Conservation (phyloP, 768 basidiomycete species). For the Amanita inopinata region DNA sequence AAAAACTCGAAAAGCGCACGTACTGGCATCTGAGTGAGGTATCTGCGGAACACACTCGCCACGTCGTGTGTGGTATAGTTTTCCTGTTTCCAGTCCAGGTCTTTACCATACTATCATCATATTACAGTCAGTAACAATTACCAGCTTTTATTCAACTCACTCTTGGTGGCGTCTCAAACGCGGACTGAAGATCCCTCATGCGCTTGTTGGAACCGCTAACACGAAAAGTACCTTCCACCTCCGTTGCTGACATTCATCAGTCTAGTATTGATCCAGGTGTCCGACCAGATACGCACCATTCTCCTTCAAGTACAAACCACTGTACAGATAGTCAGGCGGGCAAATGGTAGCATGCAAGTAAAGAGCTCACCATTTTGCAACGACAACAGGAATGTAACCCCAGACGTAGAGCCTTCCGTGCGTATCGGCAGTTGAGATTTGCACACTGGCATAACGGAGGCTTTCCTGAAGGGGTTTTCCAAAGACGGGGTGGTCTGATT, state of each 20-base stretch:
- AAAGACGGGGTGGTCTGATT: slow-evolving; percentile 55
- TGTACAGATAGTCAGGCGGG: slow-evolving; percentile 19
- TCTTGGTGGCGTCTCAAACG: slow-evolving; percentile 83
- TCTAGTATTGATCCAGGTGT: slow-evolving; percentile 4
- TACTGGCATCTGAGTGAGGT: slow-evolving; percentile 94
- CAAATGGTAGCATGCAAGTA: slow-evolving; percentile 1
- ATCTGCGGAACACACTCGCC: slow-evolving; percentile 91
- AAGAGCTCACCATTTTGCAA: slow-evolving; percentile 81
- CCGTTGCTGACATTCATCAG: slow-evolving; percentile 49
- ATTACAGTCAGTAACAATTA: slow-evolving; percentile 9
- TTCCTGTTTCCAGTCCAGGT: slow-evolving; percentile 81
- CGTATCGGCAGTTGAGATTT: slow-evolving; percentile 83
- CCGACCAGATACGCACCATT: slow-evolving; percentile 45
- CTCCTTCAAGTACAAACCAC: slow-evolving; percentile 91
- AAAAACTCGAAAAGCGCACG: slow-evolving; percentile 17
- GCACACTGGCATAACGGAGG: slow-evolving; percentile 80
- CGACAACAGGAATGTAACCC: slow-evolving; percentile 94
- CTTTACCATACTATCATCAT: slow-evolving; percentile 74
- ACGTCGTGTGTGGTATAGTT: slow-evolving; percentile 93
- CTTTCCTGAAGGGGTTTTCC: slow-evolving; percentile 79
- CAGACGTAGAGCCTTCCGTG: slow-evolving; percentile 81
- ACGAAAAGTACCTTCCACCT: slow-evolving; percentile 89
- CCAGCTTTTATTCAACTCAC: slow-evolving; percentile 30
- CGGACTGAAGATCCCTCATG: slow-evolving; percentile 89
- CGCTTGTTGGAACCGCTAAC: slow-evolving; percentile 92